Base-by-base conservation (phyloP, 345 rosid species). In the Gossypium rotundifolium region DNA sequence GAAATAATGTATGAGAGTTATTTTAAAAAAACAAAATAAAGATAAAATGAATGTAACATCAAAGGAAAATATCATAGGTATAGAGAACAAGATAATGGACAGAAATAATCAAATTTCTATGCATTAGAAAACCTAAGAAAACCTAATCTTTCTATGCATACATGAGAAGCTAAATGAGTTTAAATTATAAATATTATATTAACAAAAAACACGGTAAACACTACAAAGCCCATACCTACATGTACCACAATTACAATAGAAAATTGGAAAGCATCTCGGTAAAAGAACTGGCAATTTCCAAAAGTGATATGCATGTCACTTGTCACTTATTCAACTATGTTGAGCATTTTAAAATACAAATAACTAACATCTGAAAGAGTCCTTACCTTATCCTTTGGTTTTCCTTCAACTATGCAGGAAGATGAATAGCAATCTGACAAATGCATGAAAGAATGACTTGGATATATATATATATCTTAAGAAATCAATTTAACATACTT, bases 371-470 rank as follows among this genome's bases (percentile, higher is more conserved):
- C 23, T 76, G 20, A 63, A 79, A 68, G 14, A 61, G 52, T 70
- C 49, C 57, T 64, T 75, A 86, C 97, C 92, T 95, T 98, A 74
- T 95, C 96, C 84, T 86, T 93, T 0, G 99, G 97, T 72, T 89
- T 95, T 75, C 98, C 98, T 80, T 90, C 96, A 22, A 22, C 22
- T 22, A 22, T 22, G 38, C 65, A 9, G 20, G 75, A 42, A 29
- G 20, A 72, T 8, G 2, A 18, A 65, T 44, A 22, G 12, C 10
- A 52, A 8, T 11, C 23, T 7, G 25, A 53, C 74, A 70, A 52
- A 38, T 27, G 33, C 72, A 68, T 48, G 54, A 23, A 60, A 63
- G 67, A 63, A 33, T 63, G 9, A 63, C 22, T 33, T 8, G 67
- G 67, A 33, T 3, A 63, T 38, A 25, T 25, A 25, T 25, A 22